These are phyloP conservation scores for Lizonia empirigonia DNA, from an alignment of 2,329 filamentous ascomycete species.

Conservation along the genomic window DNA sequence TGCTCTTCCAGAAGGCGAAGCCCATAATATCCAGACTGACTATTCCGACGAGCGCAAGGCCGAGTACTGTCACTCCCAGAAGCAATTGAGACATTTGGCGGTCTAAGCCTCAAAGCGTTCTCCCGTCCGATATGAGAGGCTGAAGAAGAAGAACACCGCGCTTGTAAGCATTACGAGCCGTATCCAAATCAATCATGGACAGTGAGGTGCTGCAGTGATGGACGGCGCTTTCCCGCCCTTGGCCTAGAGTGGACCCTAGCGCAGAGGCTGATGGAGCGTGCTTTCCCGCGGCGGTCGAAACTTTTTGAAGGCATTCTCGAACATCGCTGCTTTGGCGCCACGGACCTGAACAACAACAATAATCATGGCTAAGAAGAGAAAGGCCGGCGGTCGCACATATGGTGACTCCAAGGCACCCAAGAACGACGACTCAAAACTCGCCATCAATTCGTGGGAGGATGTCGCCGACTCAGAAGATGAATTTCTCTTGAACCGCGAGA, in stretches of 20 bases:
- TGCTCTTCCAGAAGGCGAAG: conserved; percentile 65
- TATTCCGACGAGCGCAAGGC: conserved; percentile 45
- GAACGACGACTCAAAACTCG: conserved; percentile 60
- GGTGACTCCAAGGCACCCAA: conserved; percentile 43
- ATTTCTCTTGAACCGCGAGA: conserved; percentile 85
- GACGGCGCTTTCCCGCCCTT: conserved; percentile 1
- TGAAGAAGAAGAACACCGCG: background rate
- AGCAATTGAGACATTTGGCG: conserved; percentile 45
- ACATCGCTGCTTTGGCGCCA: conserved; percentile 7
- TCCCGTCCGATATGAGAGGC: background rate
- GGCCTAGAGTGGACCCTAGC: conserved; percentile 7
- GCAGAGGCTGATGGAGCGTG: conserved; percentile 6
- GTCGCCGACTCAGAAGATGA: conserved; percentile 94
- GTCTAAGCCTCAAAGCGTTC: conserved; percentile 28
- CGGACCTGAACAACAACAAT: conserved; percentile 6
- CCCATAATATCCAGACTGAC: conserved; percentile 64
- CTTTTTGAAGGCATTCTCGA: conserved; percentile 12
- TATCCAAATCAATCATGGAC: background rate
- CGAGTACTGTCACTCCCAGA: conserved; percentile 42
- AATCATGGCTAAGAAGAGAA: conserved; percentile 67
- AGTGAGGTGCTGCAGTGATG: conserved; percentile 1
- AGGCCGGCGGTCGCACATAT: conserved; percentile 61
- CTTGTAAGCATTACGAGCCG: conserved; percentile 12
- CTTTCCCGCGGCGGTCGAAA: conserved; percentile 27
- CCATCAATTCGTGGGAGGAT: conserved; percentile 71